phyloP scores from a whole-genome alignment of 1,284 basidiomycete genomes.

The Cutaneotrichosporon sp. region DNA sequence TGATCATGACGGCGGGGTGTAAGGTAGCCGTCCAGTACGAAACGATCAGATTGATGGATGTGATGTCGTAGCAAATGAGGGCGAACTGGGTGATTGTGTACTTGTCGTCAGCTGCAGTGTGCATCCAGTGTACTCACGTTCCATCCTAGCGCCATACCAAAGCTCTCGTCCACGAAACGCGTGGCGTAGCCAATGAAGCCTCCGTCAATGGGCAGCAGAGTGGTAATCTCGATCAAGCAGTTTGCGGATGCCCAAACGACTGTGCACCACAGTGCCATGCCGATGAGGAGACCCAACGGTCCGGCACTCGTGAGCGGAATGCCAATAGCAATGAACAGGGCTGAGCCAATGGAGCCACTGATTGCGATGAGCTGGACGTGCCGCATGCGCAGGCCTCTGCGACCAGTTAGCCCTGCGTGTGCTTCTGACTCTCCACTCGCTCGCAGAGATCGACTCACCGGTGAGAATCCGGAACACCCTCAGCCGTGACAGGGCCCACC shows the following conservation, averaged over 20 bases:
- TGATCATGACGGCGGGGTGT: slow-evolving; percentile 31
- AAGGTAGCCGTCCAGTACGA: slow-evolving; percentile 27
- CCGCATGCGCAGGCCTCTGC: slow-evolving; percentile 22
- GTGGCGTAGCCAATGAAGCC: slow-evolving; percentile 23
- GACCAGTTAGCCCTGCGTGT: no score
- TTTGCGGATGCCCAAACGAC: slow-evolving; percentile 24
- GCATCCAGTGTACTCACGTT: slow-evolving; percentile 3
- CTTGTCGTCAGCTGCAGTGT: background rate
- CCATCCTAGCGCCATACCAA: slow-evolving; percentile 25
- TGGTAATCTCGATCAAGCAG: slow-evolving; percentile 27
- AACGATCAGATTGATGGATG: slow-evolving; percentile 12
- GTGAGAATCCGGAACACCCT: background rate
- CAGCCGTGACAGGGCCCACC: background rate
- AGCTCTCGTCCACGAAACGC: slow-evolving; percentile 22
- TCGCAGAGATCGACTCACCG: no score
- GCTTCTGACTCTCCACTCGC: no score
- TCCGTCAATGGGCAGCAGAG: slow-evolving; percentile 23
- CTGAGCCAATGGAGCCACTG: slow-evolving; percentile 20
- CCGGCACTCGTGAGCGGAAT: slow-evolving; percentile 22
- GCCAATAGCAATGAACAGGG: slow-evolving; percentile 29
- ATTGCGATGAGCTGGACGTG: slow-evolving; percentile 32
- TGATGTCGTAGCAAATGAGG: slow-evolving; percentile 23
- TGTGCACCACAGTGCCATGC: slow-evolving; percentile 19
- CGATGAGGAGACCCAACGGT: slow-evolving; percentile 26
- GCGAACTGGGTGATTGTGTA: slow-evolving; percentile 22